Evolutionary conservation across 1,139 yeast species (phyloP), one percentile per base, ranked within the genome.

Genomic region (Pichia sp.): DNA sequence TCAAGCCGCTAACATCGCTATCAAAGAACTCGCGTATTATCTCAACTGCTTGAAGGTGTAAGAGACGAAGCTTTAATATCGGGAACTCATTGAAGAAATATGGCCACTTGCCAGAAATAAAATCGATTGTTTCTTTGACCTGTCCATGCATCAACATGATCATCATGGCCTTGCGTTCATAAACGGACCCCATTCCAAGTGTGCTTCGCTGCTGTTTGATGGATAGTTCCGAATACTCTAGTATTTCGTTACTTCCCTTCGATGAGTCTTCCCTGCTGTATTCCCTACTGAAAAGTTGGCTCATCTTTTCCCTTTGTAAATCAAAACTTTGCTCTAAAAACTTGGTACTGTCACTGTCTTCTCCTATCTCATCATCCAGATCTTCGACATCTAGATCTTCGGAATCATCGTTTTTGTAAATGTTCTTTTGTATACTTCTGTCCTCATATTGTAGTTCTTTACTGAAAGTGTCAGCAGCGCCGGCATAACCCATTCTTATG

Each of bases 11-110:
- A 10, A 43, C 23, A 45, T 52, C 46, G 1, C 11, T 40, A 19
- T 43, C n/a, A n/a, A 47, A 47, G 32, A 50, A 53, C 1, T 4
- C 32, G 10, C 87, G 67, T 40, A 85, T 84, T 81, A 81, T 82
- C 66, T 85, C 90, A 42, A 84, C 80, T 54, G 85, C 69, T 59
- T 81, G 82, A 55, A 85, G 70, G 52, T 87, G 72, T 52, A 84
- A 68, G 44, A 86, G 69, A 66, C 82, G 81, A 69, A 85, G 85
- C 64, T 85, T 85, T n/a, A 85, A 70, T 42, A 78, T 70, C 57
- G 79, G 79, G 61, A 81, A 80, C 40, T 75, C 70, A 59, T 82
- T 86, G 32, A 83, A 68, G 19, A 83, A 70, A 1, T 77, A 74
- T 0, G 88, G 87, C 65, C 77, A 82, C 52, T 75, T 67, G 50